These are phyloP conservation scores for Aspergillus nidulans DNA, from an alignment of 495 filamentous ascomycete species.

Conservation along the genomic window DNA sequence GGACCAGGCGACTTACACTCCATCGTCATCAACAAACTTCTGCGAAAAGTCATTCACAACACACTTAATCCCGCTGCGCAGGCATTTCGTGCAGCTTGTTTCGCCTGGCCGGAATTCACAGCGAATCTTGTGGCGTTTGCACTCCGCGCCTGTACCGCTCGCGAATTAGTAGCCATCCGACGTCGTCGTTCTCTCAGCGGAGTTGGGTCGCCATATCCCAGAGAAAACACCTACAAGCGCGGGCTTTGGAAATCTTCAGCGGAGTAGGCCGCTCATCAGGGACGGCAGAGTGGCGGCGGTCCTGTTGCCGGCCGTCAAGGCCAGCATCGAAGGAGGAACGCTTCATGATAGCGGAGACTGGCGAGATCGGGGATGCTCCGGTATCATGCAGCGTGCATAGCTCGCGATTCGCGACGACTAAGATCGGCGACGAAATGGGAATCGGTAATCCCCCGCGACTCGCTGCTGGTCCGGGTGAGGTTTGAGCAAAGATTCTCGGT, in stretches of 20 bases:
- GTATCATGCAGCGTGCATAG: slow-evolving; percentile 23
- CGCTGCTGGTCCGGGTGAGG: not conserved
- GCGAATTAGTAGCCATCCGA: slow-evolving; percentile 5
- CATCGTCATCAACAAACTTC: slow-evolving; percentile 47
- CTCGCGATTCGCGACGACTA: slow-evolving; percentile 3
- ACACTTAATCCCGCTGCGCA: slow-evolving; percentile 45
- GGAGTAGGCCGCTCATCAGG: slow-evolving; percentile 20
- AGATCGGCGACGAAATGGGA: slow-evolving; percentile 10
- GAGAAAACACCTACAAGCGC: slow-evolving; percentile 36
- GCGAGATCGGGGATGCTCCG: slow-evolving; percentile 41
- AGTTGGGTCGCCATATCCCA: not conserved
- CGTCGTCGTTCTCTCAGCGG: not conserved
- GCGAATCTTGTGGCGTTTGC: slow-evolving; percentile 46
- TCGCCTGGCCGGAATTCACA: slow-evolving; percentile 43
- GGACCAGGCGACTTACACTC: slow-evolving; percentile 28
- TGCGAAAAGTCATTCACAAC: slow-evolving; percentile 48
- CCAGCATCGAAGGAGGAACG: slow-evolving; percentile 40
- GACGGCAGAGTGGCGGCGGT: slow-evolving; percentile 18
- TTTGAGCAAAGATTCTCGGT: not conserved
- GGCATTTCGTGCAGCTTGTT: slow-evolving; percentile 41
- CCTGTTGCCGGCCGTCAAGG: slow-evolving; percentile 27
- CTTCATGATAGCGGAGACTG: slow-evolving; percentile 26
- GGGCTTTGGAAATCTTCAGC: slow-evolving; percentile 45
- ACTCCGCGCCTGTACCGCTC: slow-evolving; percentile 36
- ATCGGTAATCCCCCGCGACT: not conserved